Evolutionary conservation across 2,329 filamentous ascomycete genomes (phyloP).

Genomic region (Penicillium thymicola): DNA sequence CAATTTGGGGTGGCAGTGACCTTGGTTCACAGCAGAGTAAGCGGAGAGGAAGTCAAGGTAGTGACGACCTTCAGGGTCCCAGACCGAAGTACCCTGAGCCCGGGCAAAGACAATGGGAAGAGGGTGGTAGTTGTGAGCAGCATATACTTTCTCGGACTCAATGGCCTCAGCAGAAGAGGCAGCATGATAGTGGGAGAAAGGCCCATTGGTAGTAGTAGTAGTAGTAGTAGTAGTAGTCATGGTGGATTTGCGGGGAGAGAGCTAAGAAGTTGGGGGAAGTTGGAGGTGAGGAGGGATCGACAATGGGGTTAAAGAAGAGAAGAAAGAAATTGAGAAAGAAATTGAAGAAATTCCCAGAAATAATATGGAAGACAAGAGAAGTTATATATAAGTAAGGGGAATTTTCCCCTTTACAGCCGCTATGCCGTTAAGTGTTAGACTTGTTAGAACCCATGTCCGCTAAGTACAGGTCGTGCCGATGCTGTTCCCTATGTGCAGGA

Average conservation of each 20-base stretch:
- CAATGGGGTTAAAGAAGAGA: background rate
- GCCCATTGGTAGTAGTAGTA: constrained; percentile 38
- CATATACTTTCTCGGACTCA: constrained; percentile 73
- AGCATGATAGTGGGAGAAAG: constrained; percentile 61
- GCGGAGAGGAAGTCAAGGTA: constrained; percentile 98
- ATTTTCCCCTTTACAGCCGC: constrained; percentile 9
- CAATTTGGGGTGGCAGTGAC: constrained; percentile 94
- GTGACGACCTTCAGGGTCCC: constrained; percentile 93
- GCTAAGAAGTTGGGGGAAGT: constrained; percentile 9
- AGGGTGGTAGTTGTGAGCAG: constrained; percentile 98
- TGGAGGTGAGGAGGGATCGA: constrained; percentile 13
- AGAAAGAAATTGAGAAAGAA: background rate
- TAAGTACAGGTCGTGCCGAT: constrained; percentile 29
- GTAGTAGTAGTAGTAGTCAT: constrained; percentile 45
- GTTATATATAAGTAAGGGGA: constrained; percentile 1
- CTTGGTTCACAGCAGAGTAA: constrained; percentile 97
- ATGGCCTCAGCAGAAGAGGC: constrained; percentile 77
- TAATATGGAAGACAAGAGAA: background rate
- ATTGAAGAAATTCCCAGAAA: background rate
- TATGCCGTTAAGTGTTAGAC: constrained; percentile 38
- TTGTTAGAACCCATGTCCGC: constrained; percentile 22
- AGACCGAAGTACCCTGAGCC: constrained; percentile 81
- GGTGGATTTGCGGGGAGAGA: constrained; percentile 17
- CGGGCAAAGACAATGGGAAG: constrained; percentile 89
- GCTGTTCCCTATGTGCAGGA: constrained; percentile 28